phyloP scores from a whole-genome alignment of 345 rosid genomes.

The Linum trigynum region DNA sequence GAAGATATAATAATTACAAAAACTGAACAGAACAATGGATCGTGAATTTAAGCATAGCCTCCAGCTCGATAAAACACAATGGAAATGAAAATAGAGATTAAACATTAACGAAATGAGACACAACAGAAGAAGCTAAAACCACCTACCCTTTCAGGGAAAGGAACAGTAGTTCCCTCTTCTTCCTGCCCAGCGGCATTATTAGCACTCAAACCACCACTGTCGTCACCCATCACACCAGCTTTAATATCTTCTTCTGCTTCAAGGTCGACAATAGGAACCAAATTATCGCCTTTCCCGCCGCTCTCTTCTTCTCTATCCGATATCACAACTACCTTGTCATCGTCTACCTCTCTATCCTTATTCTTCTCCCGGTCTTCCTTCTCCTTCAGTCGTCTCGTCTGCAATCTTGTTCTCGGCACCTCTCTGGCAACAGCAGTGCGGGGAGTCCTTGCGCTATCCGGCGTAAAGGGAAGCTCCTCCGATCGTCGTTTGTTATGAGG shows the following conservation, averaged over 20 bases:
- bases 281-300: constrained; percentile 5
- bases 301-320: constrained; percentile 3
- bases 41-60: not conserved
- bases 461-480: constrained; percentile 9
- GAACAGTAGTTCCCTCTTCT: constrained; percentile 23
- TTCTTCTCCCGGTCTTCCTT: constrained; percentile 26
- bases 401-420: constrained; percentile 50
- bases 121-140: not conserved
- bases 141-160: constrained; percentile 26
- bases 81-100: not conserved
- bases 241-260: not conserved
- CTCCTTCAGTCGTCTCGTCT: constrained; percentile 27
- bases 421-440: constrained; percentile 30
- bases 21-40: not conserved
- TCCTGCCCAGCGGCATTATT: constrained; percentile 19
- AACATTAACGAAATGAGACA: not conserved
- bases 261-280: constrained; percentile 4
- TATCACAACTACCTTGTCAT: constrained; percentile 8
- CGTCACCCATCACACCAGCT: constrained; percentile 18
- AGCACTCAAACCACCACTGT: constrained; percentile 29
- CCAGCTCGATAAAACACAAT: not conserved
- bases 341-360: constrained; percentile 22
- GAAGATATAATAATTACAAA: not conserved
- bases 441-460: constrained; percentile 26
- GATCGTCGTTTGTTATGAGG: constrained; percentile 16